Percentiles rank a stretch among this genome's conserved stretches.
These are phyloP conservation scores for Crithidia expoeki DNA, from an alignment of 208 protist species.

Conservation along the genomic window DNA sequence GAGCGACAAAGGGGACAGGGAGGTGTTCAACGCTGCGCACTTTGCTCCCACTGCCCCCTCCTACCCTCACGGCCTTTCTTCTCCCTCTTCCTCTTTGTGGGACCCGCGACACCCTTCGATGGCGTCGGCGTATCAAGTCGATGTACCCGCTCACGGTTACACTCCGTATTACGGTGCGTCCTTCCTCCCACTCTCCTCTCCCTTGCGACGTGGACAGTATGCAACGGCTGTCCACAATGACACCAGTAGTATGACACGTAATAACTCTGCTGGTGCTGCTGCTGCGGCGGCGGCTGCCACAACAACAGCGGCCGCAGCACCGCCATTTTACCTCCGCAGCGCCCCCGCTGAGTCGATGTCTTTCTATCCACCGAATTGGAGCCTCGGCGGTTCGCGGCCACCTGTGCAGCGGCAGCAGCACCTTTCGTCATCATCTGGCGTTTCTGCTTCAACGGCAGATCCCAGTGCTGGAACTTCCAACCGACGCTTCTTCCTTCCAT, in stretches of 20 bases:
- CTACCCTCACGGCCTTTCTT: too few relatives aligned
- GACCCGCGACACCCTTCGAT: too few relatives aligned
- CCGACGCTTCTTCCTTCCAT: conserved; percentile 4
- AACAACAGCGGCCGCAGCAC: too few relatives aligned
- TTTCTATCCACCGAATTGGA: conserved; percentile 15
- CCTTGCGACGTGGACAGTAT: too few relatives aligned
- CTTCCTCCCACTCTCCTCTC: not conserved
- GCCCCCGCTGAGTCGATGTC: not conserved
- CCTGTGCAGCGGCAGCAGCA: not conserved
- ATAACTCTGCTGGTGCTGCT: not conserved
- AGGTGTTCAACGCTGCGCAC: too few relatives aligned
- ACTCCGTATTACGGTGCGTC: not conserved
- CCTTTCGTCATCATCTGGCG: not conserved
- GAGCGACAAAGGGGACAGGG: too few relatives aligned
- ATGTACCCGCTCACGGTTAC: not conserved
- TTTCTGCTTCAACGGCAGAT: not conserved
- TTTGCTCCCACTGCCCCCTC: too few relatives aligned
- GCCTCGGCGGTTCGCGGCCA: not conserved
- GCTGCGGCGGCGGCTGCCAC: not conserved
- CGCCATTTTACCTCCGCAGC: not conserved
- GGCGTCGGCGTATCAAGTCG: not conserved
- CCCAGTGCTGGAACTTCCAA: not conserved
- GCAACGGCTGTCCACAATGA: too few relatives aligned
- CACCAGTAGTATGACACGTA: too few relatives aligned
- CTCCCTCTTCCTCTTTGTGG: too few relatives aligned